A percentile compares a stretch with the other conserved stretches of the same genome.
These are phyloP conservation scores for Huntiella abstrusa DNA, from an alignment of 2,329 filamentous ascomycete genomes.

Conservation along the genomic window DNA sequence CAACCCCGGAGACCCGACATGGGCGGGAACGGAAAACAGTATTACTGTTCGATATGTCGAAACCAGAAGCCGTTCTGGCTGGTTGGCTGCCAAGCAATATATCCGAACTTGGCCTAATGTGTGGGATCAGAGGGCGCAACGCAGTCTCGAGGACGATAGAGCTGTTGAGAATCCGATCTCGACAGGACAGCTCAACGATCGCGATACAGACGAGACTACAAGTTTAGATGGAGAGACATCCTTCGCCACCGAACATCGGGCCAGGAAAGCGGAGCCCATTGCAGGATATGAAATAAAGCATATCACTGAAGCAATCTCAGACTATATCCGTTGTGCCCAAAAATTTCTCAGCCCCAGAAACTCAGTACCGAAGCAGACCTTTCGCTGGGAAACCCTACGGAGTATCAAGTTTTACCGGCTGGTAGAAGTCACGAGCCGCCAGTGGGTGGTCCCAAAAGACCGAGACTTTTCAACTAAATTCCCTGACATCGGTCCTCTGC, in stretches of 20 bases:
- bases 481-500: no score
- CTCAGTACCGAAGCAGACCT: no score
- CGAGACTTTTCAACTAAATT: no score
- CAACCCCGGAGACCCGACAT: neutral
- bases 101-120: neutral
- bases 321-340: no score
- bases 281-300: neutral
- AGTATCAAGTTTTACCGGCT: conserved; percentile 2
- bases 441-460: no score
- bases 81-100: neutral
- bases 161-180: no score
- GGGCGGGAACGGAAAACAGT: conserved; percentile 4
- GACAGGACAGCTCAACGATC: no score
- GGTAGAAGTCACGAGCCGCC: neutral
- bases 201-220: neutral
- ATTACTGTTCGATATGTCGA: neutral
- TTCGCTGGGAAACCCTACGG: no score
- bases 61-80: neutral
- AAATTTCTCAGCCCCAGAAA: no score
- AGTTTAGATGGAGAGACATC: neutral
- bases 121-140: neutral
- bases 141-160: neutral
- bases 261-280: neutral
- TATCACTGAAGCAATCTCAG: neutral
- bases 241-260: neutral